Base-by-base conservation (phyloP, 345 rosid genomes). In the Carallia pectinifolia region DNA sequence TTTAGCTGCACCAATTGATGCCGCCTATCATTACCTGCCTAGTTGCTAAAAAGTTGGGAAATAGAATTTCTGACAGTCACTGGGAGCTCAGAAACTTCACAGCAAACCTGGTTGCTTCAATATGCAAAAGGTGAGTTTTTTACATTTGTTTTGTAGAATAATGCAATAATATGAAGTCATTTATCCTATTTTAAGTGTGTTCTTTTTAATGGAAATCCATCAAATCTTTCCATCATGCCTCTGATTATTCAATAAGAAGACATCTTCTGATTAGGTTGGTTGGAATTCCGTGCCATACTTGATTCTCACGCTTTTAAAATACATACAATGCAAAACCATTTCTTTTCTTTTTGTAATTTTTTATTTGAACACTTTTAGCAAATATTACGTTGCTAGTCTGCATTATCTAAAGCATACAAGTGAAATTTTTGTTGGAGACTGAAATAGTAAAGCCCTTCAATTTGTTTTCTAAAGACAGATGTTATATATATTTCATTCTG, bases 1-100 rank as follows among this genome's bases (percentile, higher is more conserved):
- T 76, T 79, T 89, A 93, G 98, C 82, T 93, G 58, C 96, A 93
- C 79, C 95, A 93, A 58, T 65, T 93, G 81, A 81, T 90, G 87
- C 96, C 96, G 34, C 82, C 95, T 71, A 34, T 89, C 72, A 59
- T 89, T 52, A 93, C 95, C 67, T 93, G 98, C 85, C 83, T 90
- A 60, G 86, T 87, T 69, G 85, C 90, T 50, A 89, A 86, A 75
- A 81, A 85, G 73, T 70, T 87, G 76, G 97, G 98, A 56, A 84
- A 71, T 76, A 85, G 84, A 64, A 69, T 85, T 50, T 80, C 86
- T 13, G 91, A 93, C 78, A 86, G 83, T 71, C 95, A 90, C 76
- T 90, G 96, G 98, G 87, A 87, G 54, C 87, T 93, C 67, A 83
- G 96, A 76, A 81, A 93, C 81, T 87, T 87, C 67, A 47, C 93